Conservation (phyloP, 2,329 filamentous ascomycete species). For the Leptoxyphium fumago region DNA sequence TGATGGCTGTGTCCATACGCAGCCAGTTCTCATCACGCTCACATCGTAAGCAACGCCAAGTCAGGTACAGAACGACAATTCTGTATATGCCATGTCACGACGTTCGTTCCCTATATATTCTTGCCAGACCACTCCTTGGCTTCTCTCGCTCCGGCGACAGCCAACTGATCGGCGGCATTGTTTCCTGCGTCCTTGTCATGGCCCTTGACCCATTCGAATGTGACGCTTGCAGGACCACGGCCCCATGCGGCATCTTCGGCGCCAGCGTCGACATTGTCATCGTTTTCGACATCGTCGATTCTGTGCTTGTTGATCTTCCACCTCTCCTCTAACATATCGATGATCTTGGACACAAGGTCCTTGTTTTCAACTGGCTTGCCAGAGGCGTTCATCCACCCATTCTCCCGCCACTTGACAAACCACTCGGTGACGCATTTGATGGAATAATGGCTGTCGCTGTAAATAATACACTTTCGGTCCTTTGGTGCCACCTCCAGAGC, state of each 20-base stretch:
- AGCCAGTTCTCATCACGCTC: too few species aligned
- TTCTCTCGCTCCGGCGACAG: conserved; percentile 48
- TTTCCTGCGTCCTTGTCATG: conserved; percentile 64
- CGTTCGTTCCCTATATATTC: too few species aligned
- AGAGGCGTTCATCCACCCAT: conserved; percentile 61
- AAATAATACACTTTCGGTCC: conserved; percentile 56
- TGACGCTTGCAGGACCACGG: conserved; percentile 21
- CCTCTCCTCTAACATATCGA: conserved; percentile 52
- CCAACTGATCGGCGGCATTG: conserved; percentile 62
- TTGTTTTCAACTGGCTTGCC: conserved; percentile 69
- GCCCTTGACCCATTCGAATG: conserved; percentile 82
- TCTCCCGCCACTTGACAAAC: conserved; percentile 61
- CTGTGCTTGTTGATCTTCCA: conserved; percentile 16
- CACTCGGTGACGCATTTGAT: conserved; percentile 82
- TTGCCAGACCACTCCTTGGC: conserved; percentile 14
- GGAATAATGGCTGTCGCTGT: conserved; percentile 79
- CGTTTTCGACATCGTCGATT: conserved; percentile 31
- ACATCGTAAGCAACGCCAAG: too few species aligned
- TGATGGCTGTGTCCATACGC: too few species aligned
- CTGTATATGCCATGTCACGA: too few species aligned
- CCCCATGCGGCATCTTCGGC: conserved; percentile 12
- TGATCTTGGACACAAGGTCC: conserved; percentile 63
- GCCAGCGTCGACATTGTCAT: not conserved
- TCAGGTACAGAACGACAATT: too few species aligned
- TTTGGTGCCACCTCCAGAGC: conserved; percentile 62